A percentile compares a stretch with the other conserved stretches of the same genome.
Evolutionary conservation across 116 monocot genomes (phyloP).

Genomic region (Trichopus zeylanicus): DNA sequence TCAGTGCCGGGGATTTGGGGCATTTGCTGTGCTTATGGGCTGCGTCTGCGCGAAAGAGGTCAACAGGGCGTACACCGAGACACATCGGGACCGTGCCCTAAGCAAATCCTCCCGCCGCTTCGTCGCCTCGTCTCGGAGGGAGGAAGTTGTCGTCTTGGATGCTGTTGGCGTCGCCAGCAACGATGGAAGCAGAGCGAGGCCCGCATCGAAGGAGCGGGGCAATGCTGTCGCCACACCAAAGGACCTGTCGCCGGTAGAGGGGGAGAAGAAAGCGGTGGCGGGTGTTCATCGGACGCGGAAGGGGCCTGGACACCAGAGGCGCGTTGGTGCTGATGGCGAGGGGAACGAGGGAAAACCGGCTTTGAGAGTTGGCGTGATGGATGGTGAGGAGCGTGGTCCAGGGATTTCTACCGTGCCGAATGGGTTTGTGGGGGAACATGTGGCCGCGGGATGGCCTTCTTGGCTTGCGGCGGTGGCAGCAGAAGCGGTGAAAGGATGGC

Average conservation of each 20-base stretch:
- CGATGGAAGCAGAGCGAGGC: slow-evolving; percentile 2
- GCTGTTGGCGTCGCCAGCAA: background rate
- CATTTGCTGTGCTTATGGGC: slow-evolving; percentile 56
- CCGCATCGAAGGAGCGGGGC: slow-evolving; percentile 18
- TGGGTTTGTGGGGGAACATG: slow-evolving; percentile 52
- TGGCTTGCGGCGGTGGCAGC: slow-evolving; percentile 68
- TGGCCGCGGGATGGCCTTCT: slow-evolving; percentile 69
- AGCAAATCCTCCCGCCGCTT: slow-evolving; percentile 29
- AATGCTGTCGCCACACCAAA: background rate
- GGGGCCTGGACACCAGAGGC: slow-evolving; percentile 22
- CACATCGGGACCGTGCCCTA: slow-evolving; percentile 20
- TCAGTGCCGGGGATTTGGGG: background rate
- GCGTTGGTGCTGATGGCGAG: slow-evolving; percentile 29
- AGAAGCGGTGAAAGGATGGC: slow-evolving; percentile 78
- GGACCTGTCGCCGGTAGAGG: background rate
- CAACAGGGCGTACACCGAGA: slow-evolving; percentile 20
- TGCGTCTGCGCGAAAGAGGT: slow-evolving; percentile 70
- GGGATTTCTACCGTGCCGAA: slow-evolving; percentile 29
- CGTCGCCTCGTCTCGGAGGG: slow-evolving; percentile 27
- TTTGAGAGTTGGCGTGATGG: background rate
- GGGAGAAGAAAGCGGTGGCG: slow-evolving; percentile 24
- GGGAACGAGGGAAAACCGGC: background rate
- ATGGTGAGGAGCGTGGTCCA: slow-evolving; percentile 7
- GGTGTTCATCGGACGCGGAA: slow-evolving; percentile 14
- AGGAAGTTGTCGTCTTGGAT: slow-evolving; percentile 12